Percentiles rank a stretch among this genome's conserved stretches.
These are phyloP conservation scores for Diplodia seriata DNA, from an alignment of 2,329 filamentous ascomycete species.

Conservation along the genomic window DNA sequence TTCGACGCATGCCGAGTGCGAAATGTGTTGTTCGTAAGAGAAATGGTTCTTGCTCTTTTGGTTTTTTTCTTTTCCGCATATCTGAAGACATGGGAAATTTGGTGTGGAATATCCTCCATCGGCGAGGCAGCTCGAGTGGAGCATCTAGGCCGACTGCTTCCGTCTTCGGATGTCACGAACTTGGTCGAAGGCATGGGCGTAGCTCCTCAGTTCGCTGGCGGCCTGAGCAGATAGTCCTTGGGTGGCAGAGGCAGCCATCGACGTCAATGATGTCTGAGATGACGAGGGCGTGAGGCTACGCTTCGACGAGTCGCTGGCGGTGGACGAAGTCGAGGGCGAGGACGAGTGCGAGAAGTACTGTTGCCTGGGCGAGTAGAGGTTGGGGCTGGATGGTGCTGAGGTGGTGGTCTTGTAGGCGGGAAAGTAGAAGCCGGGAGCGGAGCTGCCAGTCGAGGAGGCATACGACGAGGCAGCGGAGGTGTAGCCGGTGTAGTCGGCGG, in stretches of 20 bases:
- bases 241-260: slow-evolving; percentile 68
- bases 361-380: slow-evolving; percentile 40
- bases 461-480: slow-evolving; percentile 56
- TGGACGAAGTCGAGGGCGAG: slow-evolving; percentile 40
- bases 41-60: slow-evolving; percentile 5
- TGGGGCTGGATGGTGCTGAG: slow-evolving; percentile 55
- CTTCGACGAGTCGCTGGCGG: slow-evolving; percentile 38
- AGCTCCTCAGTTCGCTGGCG: slow-evolving; percentile 79
- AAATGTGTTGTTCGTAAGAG: slow-evolving; percentile 17
- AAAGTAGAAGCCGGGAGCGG: slow-evolving; percentile 69
- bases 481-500: slow-evolving; percentile 63
- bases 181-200: slow-evolving; percentile 88
- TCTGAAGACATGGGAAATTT: not conserved
- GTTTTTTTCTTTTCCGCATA: not conserved
- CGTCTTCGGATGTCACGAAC: slow-evolving; percentile 65
- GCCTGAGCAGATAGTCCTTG: slow-evolving; percentile 75
- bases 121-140: not conserved
- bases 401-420: slow-evolving; percentile 64
- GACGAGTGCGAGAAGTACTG: slow-evolving; percentile 48
- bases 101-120: not conserved
- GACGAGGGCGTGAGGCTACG: slow-evolving; percentile 66
- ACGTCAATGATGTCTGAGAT: slow-evolving; percentile 84
- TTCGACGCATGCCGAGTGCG: slow-evolving; percentile 23
- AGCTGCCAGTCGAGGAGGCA: slow-evolving; percentile 60
- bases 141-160: slow-evolving; percentile 32